Evolutionary conservation across 495 filamentous ascomycete genomes (phyloP).

Genomic region (Daldinia loculata): DNA sequence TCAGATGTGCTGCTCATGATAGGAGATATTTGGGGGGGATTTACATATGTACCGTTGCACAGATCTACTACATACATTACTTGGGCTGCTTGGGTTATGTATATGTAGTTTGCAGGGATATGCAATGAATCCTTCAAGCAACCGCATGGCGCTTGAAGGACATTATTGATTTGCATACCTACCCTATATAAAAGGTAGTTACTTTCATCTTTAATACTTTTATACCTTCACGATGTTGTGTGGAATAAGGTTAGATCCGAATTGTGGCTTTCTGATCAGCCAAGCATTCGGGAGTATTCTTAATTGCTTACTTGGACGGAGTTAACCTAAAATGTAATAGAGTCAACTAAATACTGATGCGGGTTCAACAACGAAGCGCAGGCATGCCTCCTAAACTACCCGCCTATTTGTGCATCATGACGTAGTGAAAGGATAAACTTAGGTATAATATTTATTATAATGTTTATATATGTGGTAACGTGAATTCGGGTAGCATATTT

Average conservation of each 20-base stretch:
- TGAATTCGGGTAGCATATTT: not conserved
- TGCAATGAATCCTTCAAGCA: conserved; percentile 2
- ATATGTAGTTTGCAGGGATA: conserved; percentile 1
- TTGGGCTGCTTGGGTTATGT: not conserved
- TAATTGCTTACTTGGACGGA: not conserved
- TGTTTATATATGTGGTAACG: not conserved
- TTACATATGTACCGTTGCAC: conserved; percentile 5
- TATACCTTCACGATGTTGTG: not conserved
- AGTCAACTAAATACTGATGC: no score
- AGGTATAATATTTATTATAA: not conserved
- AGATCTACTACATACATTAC: conserved; percentile 7
- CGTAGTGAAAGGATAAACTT: not conserved
- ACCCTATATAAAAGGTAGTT: not conserved
- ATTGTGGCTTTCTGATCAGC: conserved; percentile 8
- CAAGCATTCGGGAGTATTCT: conserved; percentile 28
- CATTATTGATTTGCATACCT: not conserved
- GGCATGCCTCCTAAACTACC: not conserved
- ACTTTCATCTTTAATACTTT: not conserved
- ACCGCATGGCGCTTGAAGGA: no score
- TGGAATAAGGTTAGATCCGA: conserved; percentile 36
- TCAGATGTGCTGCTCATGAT: conserved; percentile 15
- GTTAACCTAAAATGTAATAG: not conserved
- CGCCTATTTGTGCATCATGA: not conserved
- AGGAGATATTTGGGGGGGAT: not conserved
- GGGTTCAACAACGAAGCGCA: not conserved